A percentile compares a stretch with the other conserved stretches of the same genome.
phyloP scores from a whole-genome alignment of 768 basidiomycete species.

The Crucibulum laeve region DNA sequence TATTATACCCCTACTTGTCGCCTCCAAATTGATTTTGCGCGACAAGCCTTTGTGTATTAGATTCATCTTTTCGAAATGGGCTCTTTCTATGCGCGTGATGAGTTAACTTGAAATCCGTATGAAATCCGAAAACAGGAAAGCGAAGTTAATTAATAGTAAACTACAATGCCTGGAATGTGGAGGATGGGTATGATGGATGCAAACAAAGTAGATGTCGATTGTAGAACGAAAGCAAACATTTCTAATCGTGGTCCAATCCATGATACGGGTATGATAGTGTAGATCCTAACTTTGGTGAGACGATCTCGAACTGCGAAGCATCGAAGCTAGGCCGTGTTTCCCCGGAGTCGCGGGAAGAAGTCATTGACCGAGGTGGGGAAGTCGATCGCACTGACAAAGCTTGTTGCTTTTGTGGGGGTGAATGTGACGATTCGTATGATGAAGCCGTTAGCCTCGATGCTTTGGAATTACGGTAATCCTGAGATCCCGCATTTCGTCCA shows the following conservation, averaged over 20 bases:
- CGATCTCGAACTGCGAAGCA: conserved; percentile 63
- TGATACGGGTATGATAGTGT: conserved; percentile 56
- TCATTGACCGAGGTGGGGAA: conserved; percentile 31
- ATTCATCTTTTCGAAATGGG: too few species aligned
- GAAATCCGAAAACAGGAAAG: too few species aligned
- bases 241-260: conserved; percentile 38
- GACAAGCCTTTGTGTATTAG: background rate
- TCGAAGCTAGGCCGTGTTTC: conserved; percentile 54
- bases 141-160: too few species aligned
- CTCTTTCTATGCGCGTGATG: too few species aligned
- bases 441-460: conserved; percentile 28
- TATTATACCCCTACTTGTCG: conserved; percentile 5
- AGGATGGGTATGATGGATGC: conserved; percentile 6
- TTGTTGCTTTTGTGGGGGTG: conserved; percentile 19
- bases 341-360: conserved; percentile 37
- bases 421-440: conserved; percentile 28
- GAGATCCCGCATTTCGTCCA: conserved; percentile 9
- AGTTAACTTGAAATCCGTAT: background rate
- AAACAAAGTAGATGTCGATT: conserved; percentile 4
- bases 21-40: conserved; percentile 18
- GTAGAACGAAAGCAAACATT: too few species aligned
- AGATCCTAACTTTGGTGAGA: conserved; percentile 45
- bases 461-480: conserved; percentile 22
- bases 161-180: too few species aligned
- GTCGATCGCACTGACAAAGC: conserved; percentile 19